Percentiles rank a stretch among this genome's conserved stretches.
These are phyloP conservation scores for Aristolochia fimbriata DNA, from an alignment of 164 flowering plant genomes.

Conservation along the genomic window DNA sequence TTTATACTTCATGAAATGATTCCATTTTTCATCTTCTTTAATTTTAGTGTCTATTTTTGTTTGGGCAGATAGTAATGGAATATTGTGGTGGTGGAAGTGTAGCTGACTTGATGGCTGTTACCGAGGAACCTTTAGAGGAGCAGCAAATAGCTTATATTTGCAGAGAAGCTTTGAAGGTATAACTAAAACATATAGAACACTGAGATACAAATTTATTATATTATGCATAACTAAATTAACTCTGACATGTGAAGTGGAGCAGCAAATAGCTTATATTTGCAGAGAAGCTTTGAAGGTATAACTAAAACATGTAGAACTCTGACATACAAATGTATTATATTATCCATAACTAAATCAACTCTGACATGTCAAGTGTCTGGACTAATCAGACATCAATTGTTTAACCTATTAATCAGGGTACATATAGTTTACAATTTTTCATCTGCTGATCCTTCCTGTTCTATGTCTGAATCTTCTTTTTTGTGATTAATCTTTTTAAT, in stretches of 20 bases:
- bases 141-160: slow-evolving; percentile 94
- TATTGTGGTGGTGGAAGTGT: slow-evolving; percentile 99
- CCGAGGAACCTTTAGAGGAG: slow-evolving; percentile 90
- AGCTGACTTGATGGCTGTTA: slow-evolving; percentile 90
- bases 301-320: background rate
- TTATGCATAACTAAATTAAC: too few relatives aligned
- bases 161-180: slow-evolving; percentile 92
- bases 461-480: background rate
- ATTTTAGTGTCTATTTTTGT: background rate
- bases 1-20: too few relatives aligned
- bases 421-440: background rate
- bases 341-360: too few relatives aligned
- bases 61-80: slow-evolving; percentile 93
- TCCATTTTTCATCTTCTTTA: too few relatives aligned
- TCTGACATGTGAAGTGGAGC: too few relatives aligned
- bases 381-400: background rate
- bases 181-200: background rate
- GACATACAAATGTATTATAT: too few relatives aligned
- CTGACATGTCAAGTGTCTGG: too few relatives aligned
- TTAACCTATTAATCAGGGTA: background rate
- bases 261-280: slow-evolving; percentile 94
- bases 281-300: slow-evolving; percentile 90
- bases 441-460: background rate
- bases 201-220: too few relatives aligned
- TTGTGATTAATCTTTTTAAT: too few relatives aligned